Conservation (phyloP, 2,329 filamentous ascomycete genomes). For the Lachnellula cervina region DNA sequence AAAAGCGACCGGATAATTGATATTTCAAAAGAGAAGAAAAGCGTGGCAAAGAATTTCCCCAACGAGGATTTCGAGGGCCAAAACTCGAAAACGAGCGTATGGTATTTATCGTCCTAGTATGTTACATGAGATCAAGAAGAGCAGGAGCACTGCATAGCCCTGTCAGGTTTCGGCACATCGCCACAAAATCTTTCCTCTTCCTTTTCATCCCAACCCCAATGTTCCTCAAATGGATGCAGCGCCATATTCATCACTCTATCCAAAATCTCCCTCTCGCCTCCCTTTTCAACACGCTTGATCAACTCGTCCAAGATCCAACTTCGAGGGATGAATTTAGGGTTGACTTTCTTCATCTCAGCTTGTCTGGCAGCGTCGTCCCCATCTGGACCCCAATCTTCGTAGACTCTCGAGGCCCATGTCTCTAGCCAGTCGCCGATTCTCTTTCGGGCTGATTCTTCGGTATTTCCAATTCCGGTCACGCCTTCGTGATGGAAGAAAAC, state of each 20-base stretch:
- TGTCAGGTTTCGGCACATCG: conserved; percentile 72
- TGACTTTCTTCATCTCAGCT: conserved; percentile 74
- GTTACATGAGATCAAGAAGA: conserved; percentile 60
- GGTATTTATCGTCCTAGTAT: conserved; percentile 27
- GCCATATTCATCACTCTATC: conserved; percentile 76
- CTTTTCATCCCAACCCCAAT: conserved; percentile 63
- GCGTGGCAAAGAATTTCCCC: too few species aligned
- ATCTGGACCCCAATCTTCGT: conserved; percentile 69
- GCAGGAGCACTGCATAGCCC: conserved; percentile 91
- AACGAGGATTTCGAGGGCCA: too few species aligned
- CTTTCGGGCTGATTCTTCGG: conserved; percentile 59
- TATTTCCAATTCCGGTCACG: conserved; percentile 49
- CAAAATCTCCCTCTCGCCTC: conserved; percentile 74
- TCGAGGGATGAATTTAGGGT: conserved; percentile 88
- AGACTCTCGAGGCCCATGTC: conserved; percentile 66
- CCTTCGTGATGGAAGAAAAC: conserved; percentile 79
- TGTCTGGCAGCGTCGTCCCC: conserved; percentile 58
- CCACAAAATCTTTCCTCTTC: conserved; percentile 81
- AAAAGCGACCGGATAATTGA: too few species aligned
- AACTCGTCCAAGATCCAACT: conserved; percentile 93
- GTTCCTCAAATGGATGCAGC: conserved; percentile 77
- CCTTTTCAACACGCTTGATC: conserved; percentile 82
- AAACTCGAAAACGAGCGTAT: conserved; percentile 5
- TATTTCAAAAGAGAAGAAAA: too few species aligned
- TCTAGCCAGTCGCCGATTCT: conserved; percentile 74